Evolutionary conservation across 1,284 basidiomycete species (phyloP), one percentile per base, ranked within the genome.

Genomic region (Fomitopsis schrenkii): DNA sequence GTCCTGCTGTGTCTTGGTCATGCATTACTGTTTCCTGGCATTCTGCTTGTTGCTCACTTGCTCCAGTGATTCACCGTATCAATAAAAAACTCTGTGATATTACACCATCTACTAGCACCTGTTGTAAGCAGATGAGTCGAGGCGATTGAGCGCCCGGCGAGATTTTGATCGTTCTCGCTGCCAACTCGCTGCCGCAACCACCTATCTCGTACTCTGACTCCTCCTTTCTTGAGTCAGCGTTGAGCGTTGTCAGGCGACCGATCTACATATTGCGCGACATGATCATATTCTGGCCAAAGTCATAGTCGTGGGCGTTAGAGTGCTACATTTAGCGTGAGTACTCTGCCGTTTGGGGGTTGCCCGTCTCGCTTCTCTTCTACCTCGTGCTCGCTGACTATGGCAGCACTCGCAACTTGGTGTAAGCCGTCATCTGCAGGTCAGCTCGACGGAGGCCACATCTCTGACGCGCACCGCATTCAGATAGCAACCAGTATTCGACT

Each of bases 401-500:
- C 72, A 1, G 67, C 70, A 60, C 63, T 76, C 57, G 68, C 75
- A n/a, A 59, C 66, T 58, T 77, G 75, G 76, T 74, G 75, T 77
- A 59, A 36, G 75, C 66, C 5, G 1, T 35, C 59, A 33, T 26
- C 50, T 57, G 19, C 48, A 40, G 14, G 44, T 48, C 22, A 22
- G 44, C 60, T 50, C 42, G 53, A 44, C 57, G 48, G 58, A 50
- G 57, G 44, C 48, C 59, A 59, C 17, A 33, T 62, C 53, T 55
- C 55, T 38, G 36, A 58, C 42, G 12, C 10, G 17, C 19, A n/a
- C 14, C 33, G 33, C n/a, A 38, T 22, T 38, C 62, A 85, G 83
- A 85, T 71, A 73, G 77, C 45, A 76, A 73, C 56, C 81, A 83
- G 61, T 84, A 84, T 66, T 75, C 80, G 2, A 73, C 79, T 22